Conservation (phyloP, 257 asterid species). For the Petunia axillaris region DNA sequence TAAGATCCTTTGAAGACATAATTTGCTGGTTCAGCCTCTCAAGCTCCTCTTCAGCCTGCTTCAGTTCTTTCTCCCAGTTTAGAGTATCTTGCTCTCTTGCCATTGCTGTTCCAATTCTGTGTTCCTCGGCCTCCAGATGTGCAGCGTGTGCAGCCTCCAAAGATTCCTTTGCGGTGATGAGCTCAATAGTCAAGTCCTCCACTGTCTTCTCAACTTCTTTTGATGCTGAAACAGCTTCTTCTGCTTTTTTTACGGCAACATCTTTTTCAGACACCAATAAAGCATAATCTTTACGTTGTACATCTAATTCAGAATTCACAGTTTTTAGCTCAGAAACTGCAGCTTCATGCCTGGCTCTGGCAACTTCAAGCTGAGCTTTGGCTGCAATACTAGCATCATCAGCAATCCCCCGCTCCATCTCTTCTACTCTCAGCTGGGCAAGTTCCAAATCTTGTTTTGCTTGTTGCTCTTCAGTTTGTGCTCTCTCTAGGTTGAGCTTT, state of each 20-base stretch:
- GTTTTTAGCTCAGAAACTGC: slow-evolving; percentile 70
- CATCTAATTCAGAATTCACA: slow-evolving; percentile 61
- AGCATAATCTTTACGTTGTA: slow-evolving; percentile 59
- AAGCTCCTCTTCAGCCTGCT: slow-evolving; percentile 72
- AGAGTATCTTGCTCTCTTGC: slow-evolving; percentile 77
- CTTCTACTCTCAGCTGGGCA: slow-evolving; percentile 83
- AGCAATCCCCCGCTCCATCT: slow-evolving; percentile 85
- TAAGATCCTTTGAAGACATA: slow-evolving; percentile 59
- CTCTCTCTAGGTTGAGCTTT: slow-evolving; percentile 89
- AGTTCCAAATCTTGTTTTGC: slow-evolving; percentile 94
- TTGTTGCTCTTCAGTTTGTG: slow-evolving; percentile 86
- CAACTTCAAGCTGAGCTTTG: slow-evolving; percentile 97
- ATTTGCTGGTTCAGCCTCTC: slow-evolving; percentile 60
- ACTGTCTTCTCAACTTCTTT: slow-evolving; percentile 79
- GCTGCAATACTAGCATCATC: slow-evolving; percentile 87
- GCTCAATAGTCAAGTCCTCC: slow-evolving; percentile 83
- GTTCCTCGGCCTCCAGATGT: slow-evolving; percentile 94
- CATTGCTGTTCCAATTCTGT: slow-evolving; percentile 73
- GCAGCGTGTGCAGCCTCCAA: slow-evolving; percentile 85
- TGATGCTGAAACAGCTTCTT: slow-evolving; percentile 56
- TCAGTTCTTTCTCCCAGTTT: slow-evolving; percentile 78
- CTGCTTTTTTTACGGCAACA: slow-evolving; percentile 59
- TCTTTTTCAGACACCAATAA: slow-evolving; percentile 66
- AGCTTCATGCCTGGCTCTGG: slow-evolving; percentile 73
- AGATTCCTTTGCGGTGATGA: slow-evolving; percentile 71